Conservation (phyloP, 2,329 filamentous ascomycete genomes). For the Emericellopsis atlantica region DNA sequence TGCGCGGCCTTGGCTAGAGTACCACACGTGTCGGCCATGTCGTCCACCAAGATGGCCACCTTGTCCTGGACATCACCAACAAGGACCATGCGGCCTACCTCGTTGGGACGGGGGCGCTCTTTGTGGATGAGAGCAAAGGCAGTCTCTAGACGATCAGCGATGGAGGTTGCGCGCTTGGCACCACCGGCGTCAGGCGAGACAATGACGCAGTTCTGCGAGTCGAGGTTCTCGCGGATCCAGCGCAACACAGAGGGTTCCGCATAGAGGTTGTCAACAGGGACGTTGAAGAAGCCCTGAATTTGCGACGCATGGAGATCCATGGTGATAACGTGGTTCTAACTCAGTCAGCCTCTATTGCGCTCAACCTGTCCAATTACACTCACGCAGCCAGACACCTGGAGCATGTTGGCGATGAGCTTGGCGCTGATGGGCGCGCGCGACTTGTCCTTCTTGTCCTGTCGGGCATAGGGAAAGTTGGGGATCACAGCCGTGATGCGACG, state of each 20-base stretch:
- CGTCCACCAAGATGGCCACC: conserved; percentile 90
- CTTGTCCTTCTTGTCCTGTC: conserved; percentile 94
- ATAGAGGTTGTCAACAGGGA: conserved; percentile 67
- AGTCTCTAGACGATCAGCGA: conserved; percentile 82
- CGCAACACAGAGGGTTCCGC: conserved; percentile 84
- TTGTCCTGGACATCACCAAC: conserved; percentile 87
- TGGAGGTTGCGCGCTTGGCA: conserved; percentile 85
- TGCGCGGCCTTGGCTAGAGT: conserved; percentile 77
- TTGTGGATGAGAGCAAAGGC: conserved; percentile 95
- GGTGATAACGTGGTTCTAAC: conserved; percentile 56
- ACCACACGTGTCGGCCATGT: conserved; percentile 95
- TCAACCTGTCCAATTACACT: conserved; percentile 5
- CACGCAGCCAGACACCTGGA: conserved; percentile 78
- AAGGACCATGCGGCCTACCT: conserved; percentile 85
- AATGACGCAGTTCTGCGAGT: conserved; percentile 75
- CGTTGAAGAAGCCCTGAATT: conserved; percentile 93
- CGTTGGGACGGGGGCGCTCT: conserved; percentile 74
- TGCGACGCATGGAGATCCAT: conserved; percentile 94
- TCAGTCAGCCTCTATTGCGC: not conserved
- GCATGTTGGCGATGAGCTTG: conserved; percentile 94
- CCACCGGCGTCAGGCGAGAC: conserved; percentile 92
- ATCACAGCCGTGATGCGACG: conserved; percentile 90
- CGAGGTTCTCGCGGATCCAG: conserved; percentile 81
- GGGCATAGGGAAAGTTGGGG: conserved; percentile 91
- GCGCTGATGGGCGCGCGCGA: conserved; percentile 93